These are phyloP conservation scores for Teunomyces gatunensis DNA, from an alignment of 805 yeast species.

Conservation along the genomic window DNA sequence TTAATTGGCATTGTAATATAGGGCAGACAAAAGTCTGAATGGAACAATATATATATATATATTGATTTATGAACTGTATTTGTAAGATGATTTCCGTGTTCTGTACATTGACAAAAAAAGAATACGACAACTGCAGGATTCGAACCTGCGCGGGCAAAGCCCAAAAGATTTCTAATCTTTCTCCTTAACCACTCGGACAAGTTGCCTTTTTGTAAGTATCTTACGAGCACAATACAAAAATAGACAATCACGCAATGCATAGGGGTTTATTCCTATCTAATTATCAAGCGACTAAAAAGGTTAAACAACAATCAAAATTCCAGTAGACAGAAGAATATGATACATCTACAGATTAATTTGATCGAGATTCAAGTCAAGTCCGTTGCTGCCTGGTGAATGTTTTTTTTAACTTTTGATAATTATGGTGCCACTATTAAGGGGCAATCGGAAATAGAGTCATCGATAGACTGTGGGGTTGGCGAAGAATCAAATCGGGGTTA, in stretches of 20 bases:
- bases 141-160: slow-evolving; percentile 48
- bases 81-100: not conserved
- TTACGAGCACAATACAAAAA: no score
- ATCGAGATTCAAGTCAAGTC: no score
- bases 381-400: no score
- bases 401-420: no score
- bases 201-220: slow-evolving; percentile 18
- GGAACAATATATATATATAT: not conserved
- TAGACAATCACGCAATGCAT: no score
- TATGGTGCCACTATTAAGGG: no score
- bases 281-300: no score
- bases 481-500: not conserved
- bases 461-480: not conserved
- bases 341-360: no score
- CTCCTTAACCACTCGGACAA: slow-evolving; percentile 70
- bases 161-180: slow-evolving; percentile 46
- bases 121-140: slow-evolving; percentile 67
- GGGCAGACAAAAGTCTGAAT: not conserved
- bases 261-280: no score
- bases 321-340: no score
- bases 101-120: not conserved
- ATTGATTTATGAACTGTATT: not conserved
- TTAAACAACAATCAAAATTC: no score
- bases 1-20: slow-evolving; percentile 1
- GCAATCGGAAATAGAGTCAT: not conserved